Percentiles rank a stretch among this genome's conserved stretches.
These are phyloP conservation scores for Suillus lakei DNA, from an alignment of 768 basidiomycete genomes.

Conservation along the genomic window DNA sequence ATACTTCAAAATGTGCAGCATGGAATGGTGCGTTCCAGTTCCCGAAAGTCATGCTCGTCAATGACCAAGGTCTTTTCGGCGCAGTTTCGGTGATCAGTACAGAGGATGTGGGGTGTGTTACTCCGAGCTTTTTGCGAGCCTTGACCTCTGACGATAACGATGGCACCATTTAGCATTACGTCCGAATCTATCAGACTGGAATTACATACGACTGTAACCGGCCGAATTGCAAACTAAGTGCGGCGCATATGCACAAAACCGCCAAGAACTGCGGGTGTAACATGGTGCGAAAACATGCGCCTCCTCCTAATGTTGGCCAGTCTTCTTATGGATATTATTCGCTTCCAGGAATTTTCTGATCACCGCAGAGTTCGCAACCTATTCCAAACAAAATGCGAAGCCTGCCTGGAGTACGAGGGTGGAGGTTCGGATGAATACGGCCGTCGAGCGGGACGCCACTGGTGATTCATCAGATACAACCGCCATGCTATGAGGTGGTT, in stretches of 20 bases:
- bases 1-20: slow-evolving; percentile 52
- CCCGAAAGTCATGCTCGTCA: slow-evolving; percentile 16
- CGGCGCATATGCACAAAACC: slow-evolving; percentile 60
- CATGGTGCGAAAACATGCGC: slow-evolving; percentile 33
- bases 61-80: slow-evolving; percentile 12
- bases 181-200: slow-evolving; percentile 66
- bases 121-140: background rate
- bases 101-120: slow-evolving; percentile 46
- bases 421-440: slow-evolving; percentile 36
- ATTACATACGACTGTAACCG: slow-evolving; percentile 57
- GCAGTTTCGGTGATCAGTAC: slow-evolving; percentile 47
- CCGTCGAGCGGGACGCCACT: slow-evolving; percentile 29
- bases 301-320: slow-evolving; percentile 1
- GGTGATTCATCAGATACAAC: slow-evolving; percentile 21
- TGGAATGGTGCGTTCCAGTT: slow-evolving; percentile 54
- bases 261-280: slow-evolving; percentile 63
- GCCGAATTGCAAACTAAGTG: slow-evolving; percentile 56
- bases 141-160: slow-evolving; percentile 12
- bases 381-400: slow-evolving; percentile 68
- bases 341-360: slow-evolving; percentile 45
- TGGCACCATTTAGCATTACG: slow-evolving; percentile 55
- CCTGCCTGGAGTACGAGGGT: slow-evolving; percentile 46
- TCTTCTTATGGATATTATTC: slow-evolving; percentile 8
- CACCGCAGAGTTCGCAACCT: slow-evolving; percentile 63
- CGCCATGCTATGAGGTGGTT: background rate